Percentiles rank a stretch among this genome's conserved stretches.
These are phyloP conservation scores for Cinnamomum micranthum DNA, from an alignment of 164 flowering plant species.

Conservation along the genomic window DNA sequence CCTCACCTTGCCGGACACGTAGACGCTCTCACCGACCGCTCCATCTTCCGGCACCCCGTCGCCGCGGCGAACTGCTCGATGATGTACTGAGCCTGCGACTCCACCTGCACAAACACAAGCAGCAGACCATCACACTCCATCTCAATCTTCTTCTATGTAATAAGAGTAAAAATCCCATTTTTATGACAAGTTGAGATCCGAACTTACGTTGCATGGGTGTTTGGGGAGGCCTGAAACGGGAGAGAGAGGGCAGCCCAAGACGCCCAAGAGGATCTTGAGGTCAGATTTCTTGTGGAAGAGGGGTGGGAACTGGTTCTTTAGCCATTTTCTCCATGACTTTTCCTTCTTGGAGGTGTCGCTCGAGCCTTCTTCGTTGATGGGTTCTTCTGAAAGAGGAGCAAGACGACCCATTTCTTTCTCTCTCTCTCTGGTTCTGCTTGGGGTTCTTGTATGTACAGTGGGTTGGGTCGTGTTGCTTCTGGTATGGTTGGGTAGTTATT, in stretches of 20 bases:
- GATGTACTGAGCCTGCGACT: conserved; percentile 62
- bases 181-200: neutral
- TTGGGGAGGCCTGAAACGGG: conserved; percentile 42
- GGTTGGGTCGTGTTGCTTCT: neutral
- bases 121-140: neutral
- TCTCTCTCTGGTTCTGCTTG: neutral
- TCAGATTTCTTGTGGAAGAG: conserved; percentile 61
- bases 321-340: conserved; percentile 54
- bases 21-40: conserved; percentile 55
- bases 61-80: conserved; percentile 73
- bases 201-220: conserved; percentile 30
- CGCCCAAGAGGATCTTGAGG: conserved; percentile 62
- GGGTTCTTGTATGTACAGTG: neutral
- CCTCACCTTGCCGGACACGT: conserved; percentile 60
- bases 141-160: neutral
- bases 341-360: conserved; percentile 27
- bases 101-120: conserved; percentile 31
- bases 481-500: neutral
- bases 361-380: conserved; percentile 39
- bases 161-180: neutral
- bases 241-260: conserved; percentile 77
- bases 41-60: conserved; percentile 61
- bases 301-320: conserved; percentile 46
- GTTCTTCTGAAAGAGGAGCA: conserved; percentile 72
- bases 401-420: conserved; percentile 41